Conservation (phyloP, 2,329 filamentous ascomycete species). For the Chalaropsis ovoidea region DNA sequence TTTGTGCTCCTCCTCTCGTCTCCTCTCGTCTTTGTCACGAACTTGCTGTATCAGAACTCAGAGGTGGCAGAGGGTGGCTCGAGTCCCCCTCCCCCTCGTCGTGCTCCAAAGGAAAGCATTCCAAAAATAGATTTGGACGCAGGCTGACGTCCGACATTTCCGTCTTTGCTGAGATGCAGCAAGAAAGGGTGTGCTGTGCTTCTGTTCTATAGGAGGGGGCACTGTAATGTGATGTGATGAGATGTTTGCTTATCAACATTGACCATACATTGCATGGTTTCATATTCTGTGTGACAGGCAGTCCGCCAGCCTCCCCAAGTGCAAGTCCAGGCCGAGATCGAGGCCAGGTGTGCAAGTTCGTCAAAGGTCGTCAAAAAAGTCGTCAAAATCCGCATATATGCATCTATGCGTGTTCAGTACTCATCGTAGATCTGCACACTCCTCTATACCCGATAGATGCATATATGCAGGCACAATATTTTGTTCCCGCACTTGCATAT, state of each 20-base stretch:
- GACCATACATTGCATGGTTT: not conserved
- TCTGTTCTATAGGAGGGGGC: not conserved
- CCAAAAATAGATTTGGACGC: not conserved
- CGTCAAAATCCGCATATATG: too few species aligned
- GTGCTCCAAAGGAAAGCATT: not conserved
- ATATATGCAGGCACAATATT: constrained; percentile 15
- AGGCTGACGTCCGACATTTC: constrained; percentile 9
- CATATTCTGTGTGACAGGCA: constrained; percentile 5
- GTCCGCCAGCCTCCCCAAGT: not conserved
- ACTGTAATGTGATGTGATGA: not conserved
- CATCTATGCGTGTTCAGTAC: not conserved
- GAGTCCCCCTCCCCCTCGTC: not conserved
- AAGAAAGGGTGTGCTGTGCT: not conserved
- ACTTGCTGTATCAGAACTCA: not conserved
- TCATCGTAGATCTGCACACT: not conserved
- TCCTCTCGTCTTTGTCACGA: not conserved
- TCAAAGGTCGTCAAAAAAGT: too few species aligned
- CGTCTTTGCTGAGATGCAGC: constrained; percentile 5
- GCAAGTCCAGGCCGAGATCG: not conserved
- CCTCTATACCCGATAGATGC: not conserved
- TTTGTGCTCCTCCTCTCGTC: not conserved
- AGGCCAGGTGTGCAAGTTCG: too few species aligned
- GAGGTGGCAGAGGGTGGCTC: constrained; percentile 7
- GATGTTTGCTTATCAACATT: not conserved
- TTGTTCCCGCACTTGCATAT: not conserved